These are phyloP conservation scores for Starmera quercuum DNA, from an alignment of 805 yeast species.

Conservation along the genomic window DNA sequence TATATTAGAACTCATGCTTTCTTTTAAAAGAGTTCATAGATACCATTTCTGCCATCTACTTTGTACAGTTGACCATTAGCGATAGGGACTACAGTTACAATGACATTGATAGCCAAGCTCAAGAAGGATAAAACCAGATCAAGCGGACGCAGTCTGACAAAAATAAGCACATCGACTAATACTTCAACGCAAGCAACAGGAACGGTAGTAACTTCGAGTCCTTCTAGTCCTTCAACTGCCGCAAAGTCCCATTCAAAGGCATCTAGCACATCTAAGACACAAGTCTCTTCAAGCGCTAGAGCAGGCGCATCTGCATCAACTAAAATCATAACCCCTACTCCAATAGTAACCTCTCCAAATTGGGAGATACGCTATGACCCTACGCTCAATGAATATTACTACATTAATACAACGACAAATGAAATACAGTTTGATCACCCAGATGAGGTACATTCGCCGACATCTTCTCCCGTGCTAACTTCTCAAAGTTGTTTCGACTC, in stretches of 20 bases:
- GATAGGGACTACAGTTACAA: too few species aligned
- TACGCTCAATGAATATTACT: slow-evolving; percentile 24
- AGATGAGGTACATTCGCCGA: slow-evolving; percentile 23
- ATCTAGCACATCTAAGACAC: background rate
- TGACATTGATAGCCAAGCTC: too few species aligned
- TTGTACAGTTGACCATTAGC: too few species aligned
- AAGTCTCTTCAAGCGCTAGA: background rate
- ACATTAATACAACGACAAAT: slow-evolving; percentile 21
- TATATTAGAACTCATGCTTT: too few species aligned
- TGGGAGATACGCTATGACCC: slow-evolving; percentile 22
- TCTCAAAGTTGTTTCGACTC: background rate
- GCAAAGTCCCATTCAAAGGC: background rate
- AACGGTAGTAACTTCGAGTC: background rate
- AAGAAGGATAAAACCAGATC: too few species aligned
- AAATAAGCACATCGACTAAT: too few species aligned
- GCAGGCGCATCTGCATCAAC: background rate
- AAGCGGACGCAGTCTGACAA: too few species aligned
- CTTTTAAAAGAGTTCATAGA: too few species aligned
- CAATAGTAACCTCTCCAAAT: slow-evolving; percentile 11
- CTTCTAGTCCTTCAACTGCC: background rate
- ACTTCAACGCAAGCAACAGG: background rate
- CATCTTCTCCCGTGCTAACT: slow-evolving; percentile 2
- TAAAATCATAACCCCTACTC: background rate
- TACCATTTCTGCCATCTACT: too few species aligned
- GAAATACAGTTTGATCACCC: slow-evolving; percentile 31